These are phyloP conservation scores for Cercospora zeina DNA, from an alignment of 2,329 filamentous ascomycete species.

Conservation along the genomic window DNA sequence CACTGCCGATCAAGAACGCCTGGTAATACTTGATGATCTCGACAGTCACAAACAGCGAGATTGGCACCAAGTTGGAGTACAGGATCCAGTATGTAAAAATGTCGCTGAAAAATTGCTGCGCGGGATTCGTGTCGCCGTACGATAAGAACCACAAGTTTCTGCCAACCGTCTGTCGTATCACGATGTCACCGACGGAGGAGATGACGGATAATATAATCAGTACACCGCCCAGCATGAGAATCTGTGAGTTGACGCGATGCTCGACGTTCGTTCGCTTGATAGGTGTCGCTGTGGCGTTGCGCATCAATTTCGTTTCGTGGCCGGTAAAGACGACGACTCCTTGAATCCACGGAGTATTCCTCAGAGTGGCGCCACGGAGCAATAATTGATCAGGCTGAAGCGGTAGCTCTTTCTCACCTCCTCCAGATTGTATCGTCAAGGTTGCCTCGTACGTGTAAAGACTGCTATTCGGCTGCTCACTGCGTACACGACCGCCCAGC, in stretches of 20 bases:
- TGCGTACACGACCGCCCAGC: constrained; percentile 81
- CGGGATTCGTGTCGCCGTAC: constrained; percentile 64
- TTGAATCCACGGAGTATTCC: constrained; percentile 97
- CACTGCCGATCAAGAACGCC: constrained; percentile 95
- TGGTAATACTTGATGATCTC: constrained; percentile 98
- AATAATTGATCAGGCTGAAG: constrained; percentile 90
- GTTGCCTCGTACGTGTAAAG: constrained; percentile 98
- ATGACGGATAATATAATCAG: constrained; percentile 82
- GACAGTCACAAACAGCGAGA: constrained; percentile 95
- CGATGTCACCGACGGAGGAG: constrained; percentile 86
- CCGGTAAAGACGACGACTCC: constrained; percentile 95
- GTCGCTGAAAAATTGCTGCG: constrained; percentile 83
- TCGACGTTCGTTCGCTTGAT: constrained; percentile 98
- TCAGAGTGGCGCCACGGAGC: constrained; percentile 85
- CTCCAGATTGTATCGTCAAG: constrained; percentile 83
- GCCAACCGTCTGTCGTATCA: constrained; percentile 67
- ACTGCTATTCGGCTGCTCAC: constrained; percentile 97
- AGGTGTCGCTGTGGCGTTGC: constrained; percentile 92
- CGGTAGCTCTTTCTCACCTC: constrained; percentile 88
- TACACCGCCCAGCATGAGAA: constrained; percentile 83
- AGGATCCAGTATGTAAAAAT: constrained; percentile 98
- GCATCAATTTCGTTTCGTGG: constrained; percentile 98
- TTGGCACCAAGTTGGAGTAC: constrained; percentile 93
- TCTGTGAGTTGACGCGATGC: constrained; percentile 87
- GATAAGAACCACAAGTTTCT: constrained; percentile 70